Evolutionary conservation across 2,329 filamentous ascomycete genomes (phyloP).

Genomic region (Xenosphaeropsis pyriputrescens): DNA sequence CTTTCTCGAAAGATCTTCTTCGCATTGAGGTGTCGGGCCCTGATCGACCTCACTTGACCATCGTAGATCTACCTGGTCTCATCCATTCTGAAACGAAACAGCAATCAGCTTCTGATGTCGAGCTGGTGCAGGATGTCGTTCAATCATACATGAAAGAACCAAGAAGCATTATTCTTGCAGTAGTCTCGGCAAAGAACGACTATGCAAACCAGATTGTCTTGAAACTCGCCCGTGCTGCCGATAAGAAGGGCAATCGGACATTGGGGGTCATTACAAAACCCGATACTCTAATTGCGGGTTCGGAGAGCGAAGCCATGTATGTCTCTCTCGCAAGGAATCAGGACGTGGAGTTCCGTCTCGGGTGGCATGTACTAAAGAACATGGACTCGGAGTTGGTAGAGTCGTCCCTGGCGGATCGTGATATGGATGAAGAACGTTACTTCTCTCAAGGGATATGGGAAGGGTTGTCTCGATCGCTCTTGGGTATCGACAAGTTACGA

Average conservation of each 20-base stretch:
- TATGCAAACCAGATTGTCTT: constrained; percentile 48
- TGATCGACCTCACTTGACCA: constrained; percentile 34
- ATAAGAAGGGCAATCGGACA: constrained; percentile 22
- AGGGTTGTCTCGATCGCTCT: constrained; percentile 15
- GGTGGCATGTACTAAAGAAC: constrained; percentile 38
- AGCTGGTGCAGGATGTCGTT: constrained; percentile 31
- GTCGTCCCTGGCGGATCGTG: constrained; percentile 18
- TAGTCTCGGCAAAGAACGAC: constrained; percentile 38
- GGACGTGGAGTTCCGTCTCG: constrained; percentile 30
- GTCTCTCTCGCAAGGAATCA: constrained; percentile 23
- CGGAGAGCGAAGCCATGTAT: constrained; percentile 20
- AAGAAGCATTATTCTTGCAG: constrained; percentile 38
- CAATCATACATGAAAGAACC: constrained; percentile 37
- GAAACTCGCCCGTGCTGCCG: constrained; percentile 26
- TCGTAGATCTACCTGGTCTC: constrained; percentile 44
- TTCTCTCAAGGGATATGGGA: constrained; percentile 27
- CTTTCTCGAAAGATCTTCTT: constrained; percentile 10
- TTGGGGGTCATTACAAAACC: constrained; percentile 41
- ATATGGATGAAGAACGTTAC: constrained; percentile 25
- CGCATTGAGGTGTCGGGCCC: constrained; percentile 9
- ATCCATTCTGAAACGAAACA: constrained; percentile 32
- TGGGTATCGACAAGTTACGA: constrained; percentile 33
- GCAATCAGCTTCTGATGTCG: constrained; percentile 27
- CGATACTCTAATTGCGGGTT: constrained; percentile 21
- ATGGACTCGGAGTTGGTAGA: constrained; percentile 22